These are phyloP conservation scores for Teratosphaeria epicoccoides DNA, from an alignment of 2,329 filamentous ascomycete genomes.

Conservation along the genomic window DNA sequence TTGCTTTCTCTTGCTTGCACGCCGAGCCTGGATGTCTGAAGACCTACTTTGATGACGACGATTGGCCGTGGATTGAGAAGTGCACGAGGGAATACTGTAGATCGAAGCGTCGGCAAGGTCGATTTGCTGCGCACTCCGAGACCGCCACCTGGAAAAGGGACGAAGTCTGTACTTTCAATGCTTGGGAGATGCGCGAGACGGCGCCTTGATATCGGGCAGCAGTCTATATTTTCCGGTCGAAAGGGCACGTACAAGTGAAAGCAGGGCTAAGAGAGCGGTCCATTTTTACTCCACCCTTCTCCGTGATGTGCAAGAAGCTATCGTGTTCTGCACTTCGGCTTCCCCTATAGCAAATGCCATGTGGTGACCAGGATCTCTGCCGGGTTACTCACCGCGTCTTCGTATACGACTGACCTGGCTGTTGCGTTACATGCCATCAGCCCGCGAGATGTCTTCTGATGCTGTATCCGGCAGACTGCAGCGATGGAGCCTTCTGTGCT, in stretches of 20 bases:
- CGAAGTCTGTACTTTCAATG: not conserved
- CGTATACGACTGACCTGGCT: too few species aligned
- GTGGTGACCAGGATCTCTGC: not conserved
- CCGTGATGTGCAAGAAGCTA: not conserved
- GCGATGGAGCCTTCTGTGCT: not conserved
- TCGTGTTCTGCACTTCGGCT: not conserved
- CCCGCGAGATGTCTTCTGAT: too few species aligned
- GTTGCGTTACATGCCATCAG: too few species aligned
- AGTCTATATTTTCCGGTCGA: too few species aligned
- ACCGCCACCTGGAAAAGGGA: not conserved
- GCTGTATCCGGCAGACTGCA: not conserved
- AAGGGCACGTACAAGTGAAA: too few species aligned
- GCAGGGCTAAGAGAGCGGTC: too few species aligned
- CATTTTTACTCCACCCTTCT: too few species aligned
- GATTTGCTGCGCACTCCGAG: not conserved
- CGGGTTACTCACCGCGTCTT: too few species aligned
- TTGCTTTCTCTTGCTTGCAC: not conserved
- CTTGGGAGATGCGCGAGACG: not conserved
- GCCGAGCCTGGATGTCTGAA: not conserved
- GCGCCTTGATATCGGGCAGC: too few species aligned
- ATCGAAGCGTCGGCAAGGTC: not conserved
- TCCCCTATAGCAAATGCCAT: not conserved
- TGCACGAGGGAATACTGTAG: not conserved
- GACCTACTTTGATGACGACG: not conserved
- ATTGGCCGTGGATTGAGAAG: not conserved